Base-by-base conservation (phyloP, 305 asterid species). In the Fraxinus greggii region DNA sequence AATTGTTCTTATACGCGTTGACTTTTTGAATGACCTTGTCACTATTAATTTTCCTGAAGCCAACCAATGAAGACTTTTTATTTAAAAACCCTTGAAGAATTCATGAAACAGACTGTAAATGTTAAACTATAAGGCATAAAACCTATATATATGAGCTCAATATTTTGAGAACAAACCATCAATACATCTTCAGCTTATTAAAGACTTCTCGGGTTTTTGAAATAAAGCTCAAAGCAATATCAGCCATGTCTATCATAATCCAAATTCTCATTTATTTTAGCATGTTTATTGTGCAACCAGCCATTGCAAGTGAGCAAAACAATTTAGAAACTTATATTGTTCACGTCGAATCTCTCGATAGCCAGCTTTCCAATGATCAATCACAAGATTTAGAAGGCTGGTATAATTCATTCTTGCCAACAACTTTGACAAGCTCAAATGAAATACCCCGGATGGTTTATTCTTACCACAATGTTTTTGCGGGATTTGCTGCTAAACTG, bases 401-500 rank as follows among this genome's bases (percentile, higher is more conserved):
- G 85, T 86, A 89, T 56, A 36, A 36, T 2, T 82, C 90, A 15
- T 80, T 89, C 61, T 28, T 91, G 65, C 87, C 86, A 17, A 31
- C 83, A 8, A 51, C 61, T 8, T 36, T 32, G 9, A 26, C 78
- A 15, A 54, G 23, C 40, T 42, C 79, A 75, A 26, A 4, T 36
- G 83, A 83, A 17, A 10, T 51, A 19, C 69, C 86, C 0, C 75
- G 83, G 2, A 29, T 88, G 19, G 33, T 89, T 3, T 84, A 89
- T 77, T 81, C 86, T n/a, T 91, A 89, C 83, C 86, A 51, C 72
- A 83, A 87, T 67, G 89, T 89, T 33, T 85, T 91, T 51, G 63
- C 69, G 8, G 94, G 91, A 0, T 91, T 91, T 63, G 93, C 93
- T 0, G 94, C 91, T 17, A 82, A 61, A 81, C 77, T 91, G 61